Conservation (phyloP, 2,329 filamentous ascomycete species). For the Colletotrichum sp. region DNA sequence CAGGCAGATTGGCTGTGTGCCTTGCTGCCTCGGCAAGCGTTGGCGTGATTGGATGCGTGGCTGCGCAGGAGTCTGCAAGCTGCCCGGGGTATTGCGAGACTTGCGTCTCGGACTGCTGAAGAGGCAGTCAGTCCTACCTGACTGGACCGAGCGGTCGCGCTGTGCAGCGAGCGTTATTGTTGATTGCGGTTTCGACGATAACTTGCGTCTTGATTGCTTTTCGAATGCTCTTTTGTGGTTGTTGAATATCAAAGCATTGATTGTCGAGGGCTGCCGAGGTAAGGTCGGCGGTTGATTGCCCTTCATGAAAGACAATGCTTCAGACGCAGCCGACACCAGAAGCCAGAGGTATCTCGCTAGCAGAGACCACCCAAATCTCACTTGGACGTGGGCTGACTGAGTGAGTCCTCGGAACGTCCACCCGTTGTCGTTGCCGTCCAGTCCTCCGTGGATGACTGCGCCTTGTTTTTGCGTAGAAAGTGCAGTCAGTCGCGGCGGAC, state of each 20-base stretch:
- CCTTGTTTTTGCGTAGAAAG: neutral
- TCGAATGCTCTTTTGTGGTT: neutral
- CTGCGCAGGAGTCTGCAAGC: neutral
- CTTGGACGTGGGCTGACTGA: neutral
- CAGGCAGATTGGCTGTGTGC: constrained; percentile 1
- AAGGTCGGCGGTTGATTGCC: neutral
- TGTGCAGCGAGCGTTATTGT: neutral
- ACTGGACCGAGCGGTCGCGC: neutral
- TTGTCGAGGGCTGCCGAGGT: neutral
- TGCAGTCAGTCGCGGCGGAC: neutral
- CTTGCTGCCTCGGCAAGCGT: neutral
- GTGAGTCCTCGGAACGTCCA: neutral
- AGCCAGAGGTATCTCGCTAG: neutral
- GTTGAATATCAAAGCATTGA: neutral
- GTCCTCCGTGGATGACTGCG: neutral
- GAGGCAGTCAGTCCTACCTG: neutral
- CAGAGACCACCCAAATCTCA: neutral
- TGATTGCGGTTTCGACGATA: neutral
- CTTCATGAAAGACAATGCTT: neutral
- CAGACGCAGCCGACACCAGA: neutral
- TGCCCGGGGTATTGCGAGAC: neutral
- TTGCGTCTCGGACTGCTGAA: neutral
- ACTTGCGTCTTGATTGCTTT: neutral
- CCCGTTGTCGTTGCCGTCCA: neutral
- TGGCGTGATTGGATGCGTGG: neutral